Base-by-base conservation (phyloP, 202 grass and related monocot species). In the Digitaria exilis region DNA sequence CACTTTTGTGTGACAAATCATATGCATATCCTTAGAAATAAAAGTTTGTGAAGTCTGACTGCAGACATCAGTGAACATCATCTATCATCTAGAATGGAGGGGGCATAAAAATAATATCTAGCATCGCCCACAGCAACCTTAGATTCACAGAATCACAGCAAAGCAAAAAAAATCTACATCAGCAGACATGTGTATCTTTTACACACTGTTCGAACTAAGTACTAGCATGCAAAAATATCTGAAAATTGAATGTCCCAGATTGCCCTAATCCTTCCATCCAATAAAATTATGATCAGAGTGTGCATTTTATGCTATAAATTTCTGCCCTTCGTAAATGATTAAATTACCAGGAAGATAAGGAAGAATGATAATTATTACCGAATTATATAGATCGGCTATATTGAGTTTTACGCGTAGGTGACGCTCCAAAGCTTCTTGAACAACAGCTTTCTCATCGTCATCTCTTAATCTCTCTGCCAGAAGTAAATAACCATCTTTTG, bases 401-500 rank as follows among this genome's bases (percentile, higher is more conserved):
- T 84, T 90, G 72, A 95, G 76, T 87, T 93, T 87, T 72, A 90
- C 90, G 88, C 43, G 85, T 42, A 98, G 82, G 54, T 85, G 58
- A 0, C 69, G 76, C 80, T 98, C 90, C 84, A 98, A 88, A 69
- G 84, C 89, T 82, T 93, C 90, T 54, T 55, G 64, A 80, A 98
- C 95, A 88, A 95, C 88, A 74, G 15, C 24, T 85, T 98, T 98
- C 71, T 98, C 95, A 90, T 88, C 90, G 66, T 88, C 95, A 78
- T 95, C 87, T 63, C 95, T 82, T 84, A 98, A 90, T 69, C 95
- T 95, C 84, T 95, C 95, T 32, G 95, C 95, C 55, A 98, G 90
- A 77, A 98, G 95, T 78, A 98, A 82, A 86, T 98, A 98, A 29
- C 95, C 95, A 88, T 98, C 95, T 84, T 93, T 98, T 70, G 92